Percentiles rank a stretch among this genome's conserved stretches.
These are phyloP conservation scores for Beauveria rudraprayagi DNA, from an alignment of 2,329 filamentous ascomycete species.

Conservation along the genomic window DNA sequence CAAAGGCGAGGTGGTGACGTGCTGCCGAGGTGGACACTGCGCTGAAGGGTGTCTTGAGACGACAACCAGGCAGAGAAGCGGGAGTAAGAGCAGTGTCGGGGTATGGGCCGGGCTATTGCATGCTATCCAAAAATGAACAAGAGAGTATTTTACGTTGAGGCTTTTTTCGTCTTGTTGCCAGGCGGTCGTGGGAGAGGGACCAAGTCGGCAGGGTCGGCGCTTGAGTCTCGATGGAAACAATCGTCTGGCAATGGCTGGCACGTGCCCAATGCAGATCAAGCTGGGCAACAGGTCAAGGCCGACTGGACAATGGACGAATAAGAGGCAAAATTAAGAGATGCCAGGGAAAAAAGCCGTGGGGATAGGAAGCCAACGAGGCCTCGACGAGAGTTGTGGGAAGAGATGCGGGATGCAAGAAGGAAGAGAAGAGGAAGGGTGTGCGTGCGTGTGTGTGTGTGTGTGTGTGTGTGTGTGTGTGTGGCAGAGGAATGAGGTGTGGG, in stretches of 20 bases:
- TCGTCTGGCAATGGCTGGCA: conserved; percentile 1
- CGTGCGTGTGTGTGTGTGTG: conserved; percentile 7
- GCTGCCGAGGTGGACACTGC: background rate
- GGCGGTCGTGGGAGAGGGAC: background rate
- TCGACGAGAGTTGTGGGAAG: conserved; percentile 12
- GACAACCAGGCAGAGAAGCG: background rate
- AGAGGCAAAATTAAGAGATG: background rate
- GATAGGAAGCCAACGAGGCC: conserved; percentile 9
- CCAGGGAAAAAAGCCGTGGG: background rate
- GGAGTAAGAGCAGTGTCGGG: background rate
- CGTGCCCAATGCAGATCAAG: conserved; percentile 3
- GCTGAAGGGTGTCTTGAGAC: background rate
- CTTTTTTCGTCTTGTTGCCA: background rate
- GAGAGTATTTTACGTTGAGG: background rate
- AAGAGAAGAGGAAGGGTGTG: conserved; percentile 22
- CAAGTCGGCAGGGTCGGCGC: background rate
- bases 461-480: conserved; percentile 14
- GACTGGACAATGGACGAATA: background rate
- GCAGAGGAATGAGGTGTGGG: conserved; percentile 18
- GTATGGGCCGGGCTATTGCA: conserved; percentile 6
- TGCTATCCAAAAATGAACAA: conserved; percentile 10
- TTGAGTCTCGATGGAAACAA: background rate
- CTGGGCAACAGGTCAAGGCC: background rate
- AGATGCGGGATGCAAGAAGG: conserved; percentile 16
- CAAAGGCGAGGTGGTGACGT: background rate